These are phyloP conservation scores for Calonectria hawksworthii DNA, from an alignment of 2,329 filamentous ascomycete genomes.

Conservation along the genomic window DNA sequence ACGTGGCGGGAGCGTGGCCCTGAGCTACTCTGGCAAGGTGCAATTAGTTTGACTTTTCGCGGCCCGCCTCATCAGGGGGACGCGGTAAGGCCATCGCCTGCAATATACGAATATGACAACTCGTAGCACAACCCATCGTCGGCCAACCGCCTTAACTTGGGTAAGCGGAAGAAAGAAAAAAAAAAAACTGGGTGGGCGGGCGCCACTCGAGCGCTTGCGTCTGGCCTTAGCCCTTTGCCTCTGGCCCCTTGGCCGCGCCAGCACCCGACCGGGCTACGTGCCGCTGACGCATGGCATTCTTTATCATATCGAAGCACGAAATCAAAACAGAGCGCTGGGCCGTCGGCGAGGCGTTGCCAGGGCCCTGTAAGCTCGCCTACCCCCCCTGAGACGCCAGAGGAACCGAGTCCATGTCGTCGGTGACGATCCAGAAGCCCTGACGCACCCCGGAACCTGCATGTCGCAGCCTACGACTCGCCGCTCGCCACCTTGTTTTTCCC, in stretches of 20 bases:
- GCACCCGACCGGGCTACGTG: neutral
- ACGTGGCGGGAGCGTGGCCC: constrained; percentile 37
- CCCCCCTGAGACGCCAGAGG: constrained; percentile 39
- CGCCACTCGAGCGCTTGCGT: constrained; percentile 1
- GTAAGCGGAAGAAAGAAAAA: constrained; percentile 3
- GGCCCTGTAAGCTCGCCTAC: constrained; percentile 12
- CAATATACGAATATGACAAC: constrained; percentile 24
- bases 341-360: constrained; percentile 16
- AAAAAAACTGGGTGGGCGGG: neutral
- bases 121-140: neutral
- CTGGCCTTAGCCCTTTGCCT: constrained; percentile 3
- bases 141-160: neutral
- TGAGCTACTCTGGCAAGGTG: constrained; percentile 20
- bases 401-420: constrained; percentile 43
- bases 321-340: neutral
- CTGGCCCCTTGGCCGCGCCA: neutral
- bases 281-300: neutral
- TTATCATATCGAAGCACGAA: neutral
- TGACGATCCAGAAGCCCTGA: constrained; percentile 29
- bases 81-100: constrained; percentile 9
- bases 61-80: constrained; percentile 27
- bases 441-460: constrained; percentile 36
- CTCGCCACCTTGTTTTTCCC: constrained; percentile 27
- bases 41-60: constrained; percentile 27
- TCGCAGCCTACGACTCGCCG: constrained; percentile 33